Percentiles rank a stretch among this genome's conserved stretches.
Evolutionary conservation across 1,139 yeast genomes (phyloP).

Genomic region (Kodamaea sp.): DNA sequence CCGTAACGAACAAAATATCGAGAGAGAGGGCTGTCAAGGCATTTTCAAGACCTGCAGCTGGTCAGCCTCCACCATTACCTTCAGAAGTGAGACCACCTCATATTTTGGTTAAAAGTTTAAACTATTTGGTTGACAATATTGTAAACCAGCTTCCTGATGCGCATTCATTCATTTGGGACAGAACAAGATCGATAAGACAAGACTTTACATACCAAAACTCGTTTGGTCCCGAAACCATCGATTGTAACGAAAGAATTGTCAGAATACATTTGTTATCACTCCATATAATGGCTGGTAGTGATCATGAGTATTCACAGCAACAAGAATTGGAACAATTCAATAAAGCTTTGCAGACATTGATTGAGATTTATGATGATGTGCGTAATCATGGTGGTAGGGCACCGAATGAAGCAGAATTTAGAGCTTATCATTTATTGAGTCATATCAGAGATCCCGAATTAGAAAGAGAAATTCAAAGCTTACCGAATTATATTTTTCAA

Average conservation of each 20-base stretch:
- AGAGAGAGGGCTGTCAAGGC: constrained; percentile 76
- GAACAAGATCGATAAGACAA: constrained; percentile 96
- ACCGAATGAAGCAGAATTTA: constrained; percentile 89
- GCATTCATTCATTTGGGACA: constrained; percentile 95
- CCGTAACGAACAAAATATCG: constrained; percentile 59
- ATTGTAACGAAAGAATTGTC: constrained; percentile 89
- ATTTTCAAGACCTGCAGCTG: constrained; percentile 96
- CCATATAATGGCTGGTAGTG: constrained; percentile 81
- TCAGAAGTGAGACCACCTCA: constrained; percentile 96
- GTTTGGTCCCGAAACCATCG: constrained; percentile 90
- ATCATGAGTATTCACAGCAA: constrained; percentile 83
- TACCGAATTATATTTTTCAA: constrained; percentile 57
- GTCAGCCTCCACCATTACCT: constrained; percentile 96
- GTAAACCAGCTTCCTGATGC: constrained; percentile 72
- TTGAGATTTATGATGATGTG: constrained; percentile 83
- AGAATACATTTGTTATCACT: constrained; percentile 79
- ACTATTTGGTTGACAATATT: constrained; percentile 63
- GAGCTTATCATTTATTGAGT: constrained; percentile 80
- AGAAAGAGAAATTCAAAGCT: constrained; percentile 67
- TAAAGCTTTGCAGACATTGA: constrained; percentile 83
- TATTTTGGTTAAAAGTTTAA: constrained; percentile 59
- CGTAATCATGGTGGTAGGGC: constrained; percentile 64
- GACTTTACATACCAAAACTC: constrained; percentile 96
- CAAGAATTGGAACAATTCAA: constrained; percentile 94
- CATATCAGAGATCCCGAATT: constrained; percentile 83